phyloP scores from a whole-genome alignment of 2,329 filamentous ascomycete genomes.

The Beauveria varroae region DNA sequence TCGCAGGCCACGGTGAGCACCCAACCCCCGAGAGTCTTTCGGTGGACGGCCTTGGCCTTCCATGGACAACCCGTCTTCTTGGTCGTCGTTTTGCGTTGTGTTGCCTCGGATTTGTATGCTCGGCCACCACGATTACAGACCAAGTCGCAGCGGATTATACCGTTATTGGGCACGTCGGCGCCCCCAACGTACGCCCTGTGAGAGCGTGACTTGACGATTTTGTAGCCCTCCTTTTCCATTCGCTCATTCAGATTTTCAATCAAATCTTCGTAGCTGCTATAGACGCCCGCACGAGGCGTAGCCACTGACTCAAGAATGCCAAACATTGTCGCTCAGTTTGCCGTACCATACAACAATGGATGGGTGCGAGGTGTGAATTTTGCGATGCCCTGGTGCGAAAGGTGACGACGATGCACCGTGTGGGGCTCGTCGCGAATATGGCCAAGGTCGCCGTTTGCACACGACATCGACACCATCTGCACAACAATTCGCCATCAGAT shows the following conservation, averaged over 20 bases:
- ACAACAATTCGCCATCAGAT: background rate
- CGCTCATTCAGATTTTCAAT: slow-evolving; percentile 32
- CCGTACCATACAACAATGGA: slow-evolving; percentile 20
- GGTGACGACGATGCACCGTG: background rate
- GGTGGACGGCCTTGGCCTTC: slow-evolving; percentile 38
- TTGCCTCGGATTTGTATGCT: slow-evolving; percentile 36
- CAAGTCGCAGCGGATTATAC: slow-evolving; percentile 36
- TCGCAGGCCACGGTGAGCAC: slow-evolving; percentile 37
- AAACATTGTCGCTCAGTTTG: slow-evolving; percentile 29
- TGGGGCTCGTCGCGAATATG: background rate
- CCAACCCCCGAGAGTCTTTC: slow-evolving; percentile 36
- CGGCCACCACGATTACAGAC: slow-evolving; percentile 38
- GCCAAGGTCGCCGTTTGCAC: background rate
- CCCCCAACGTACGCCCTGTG: slow-evolving; percentile 34
- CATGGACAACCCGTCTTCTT: slow-evolving; percentile 40
- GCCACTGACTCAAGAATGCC: slow-evolving; percentile 34
- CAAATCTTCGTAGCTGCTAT: slow-evolving; percentile 33
- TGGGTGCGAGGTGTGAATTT: background rate
- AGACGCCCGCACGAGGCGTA: slow-evolving; percentile 29
- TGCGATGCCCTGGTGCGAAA: slow-evolving; percentile 1
- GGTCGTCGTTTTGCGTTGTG: slow-evolving; percentile 37
- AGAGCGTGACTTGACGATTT: slow-evolving; percentile 37
- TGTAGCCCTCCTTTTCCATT: slow-evolving; percentile 38
- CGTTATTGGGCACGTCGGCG: slow-evolving; percentile 32
- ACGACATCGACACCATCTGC: background rate